phyloP scores from a whole-genome alignment of 1,139 yeast species.

The Nakaseomyces bracarensis region DNA sequence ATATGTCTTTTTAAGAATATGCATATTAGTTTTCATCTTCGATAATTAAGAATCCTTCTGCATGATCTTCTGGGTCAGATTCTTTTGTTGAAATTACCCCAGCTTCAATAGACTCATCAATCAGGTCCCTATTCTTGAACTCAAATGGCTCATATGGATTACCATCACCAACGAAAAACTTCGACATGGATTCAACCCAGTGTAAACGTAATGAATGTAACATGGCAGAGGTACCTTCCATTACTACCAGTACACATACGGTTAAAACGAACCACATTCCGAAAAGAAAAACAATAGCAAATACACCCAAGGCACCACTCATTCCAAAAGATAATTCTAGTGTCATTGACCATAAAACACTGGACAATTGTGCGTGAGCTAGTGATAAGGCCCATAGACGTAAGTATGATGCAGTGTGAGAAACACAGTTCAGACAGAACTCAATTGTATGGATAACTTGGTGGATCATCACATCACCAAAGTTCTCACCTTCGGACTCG shows the following conservation, averaged over 20 bases:
- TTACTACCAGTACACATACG: slow-evolving; percentile 79
- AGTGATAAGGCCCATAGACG: slow-evolving; percentile 95
- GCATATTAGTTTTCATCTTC: slow-evolving; percentile 2
- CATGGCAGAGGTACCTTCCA: slow-evolving; percentile 99
- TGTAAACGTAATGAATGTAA: slow-evolving; percentile 91
- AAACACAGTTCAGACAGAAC: slow-evolving; percentile 92
- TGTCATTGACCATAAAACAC: slow-evolving; percentile 96
- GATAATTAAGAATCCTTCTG: neutral
- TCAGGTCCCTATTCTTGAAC: slow-evolving; percentile 36
- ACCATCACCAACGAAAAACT: slow-evolving; percentile 95
- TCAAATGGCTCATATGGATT: slow-evolving; percentile 76
- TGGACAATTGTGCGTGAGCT: slow-evolving; percentile 93
- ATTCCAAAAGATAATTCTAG: slow-evolving; percentile 72
- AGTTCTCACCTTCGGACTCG: slow-evolving; percentile 45
- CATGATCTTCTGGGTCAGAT: neutral
- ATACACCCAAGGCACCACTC: slow-evolving; percentile 60
- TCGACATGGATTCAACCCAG: slow-evolving; percentile 99
- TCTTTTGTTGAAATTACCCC: slow-evolving; percentile 10
- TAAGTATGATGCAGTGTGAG: slow-evolving; percentile 95
- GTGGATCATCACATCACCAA: slow-evolving; percentile 93
- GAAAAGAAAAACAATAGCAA: slow-evolving; percentile 68
- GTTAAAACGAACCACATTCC: slow-evolving; percentile 94
- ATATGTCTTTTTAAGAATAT: no score
- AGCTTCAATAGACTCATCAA: slow-evolving; percentile 11
- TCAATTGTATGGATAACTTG: slow-evolving; percentile 98